Evolutionary conservation across 2,329 filamentous ascomycete genomes (phyloP).

Genomic region (Fusarium sp.): DNA sequence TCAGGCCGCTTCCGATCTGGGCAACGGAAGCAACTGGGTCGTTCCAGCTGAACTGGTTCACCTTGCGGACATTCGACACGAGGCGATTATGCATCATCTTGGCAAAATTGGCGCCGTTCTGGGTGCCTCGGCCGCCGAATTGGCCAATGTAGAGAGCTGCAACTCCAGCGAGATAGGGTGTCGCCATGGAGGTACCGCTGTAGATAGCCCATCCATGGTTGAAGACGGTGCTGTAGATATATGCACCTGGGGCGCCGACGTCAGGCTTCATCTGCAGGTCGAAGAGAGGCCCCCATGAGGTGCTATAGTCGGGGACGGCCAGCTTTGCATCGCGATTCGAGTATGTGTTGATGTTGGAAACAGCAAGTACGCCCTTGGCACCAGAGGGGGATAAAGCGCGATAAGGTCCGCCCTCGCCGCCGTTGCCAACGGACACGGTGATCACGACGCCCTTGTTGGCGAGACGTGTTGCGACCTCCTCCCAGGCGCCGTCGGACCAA

Average conservation of each 20-base stretch:
- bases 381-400: not conserved
- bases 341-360: not conserved
- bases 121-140: not conserved
- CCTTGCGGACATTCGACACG: not conserved
- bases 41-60: not conserved
- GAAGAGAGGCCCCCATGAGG: not conserved
- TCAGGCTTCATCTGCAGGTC: constrained; percentile 11
- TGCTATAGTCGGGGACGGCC: not conserved
- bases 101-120: not conserved
- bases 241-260: constrained; percentile 3
- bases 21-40: not conserved
- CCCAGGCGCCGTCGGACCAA: not conserved
- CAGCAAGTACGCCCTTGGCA: not conserved
- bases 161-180: not conserved
- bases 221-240: not conserved
- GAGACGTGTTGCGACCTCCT: not conserved
- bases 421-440: not conserved
- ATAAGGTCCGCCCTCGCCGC: not conserved
- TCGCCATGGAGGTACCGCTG: not conserved
- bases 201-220: not conserved
- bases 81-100: not conserved
- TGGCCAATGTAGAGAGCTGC: not conserved
- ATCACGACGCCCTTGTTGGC: not conserved
- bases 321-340: constrained; percentile 43
- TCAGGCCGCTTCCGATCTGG: not conserved